Base-by-base conservation (phyloP, 768 basidiomycete species). In the Punctularia strigosozonata region DNA sequence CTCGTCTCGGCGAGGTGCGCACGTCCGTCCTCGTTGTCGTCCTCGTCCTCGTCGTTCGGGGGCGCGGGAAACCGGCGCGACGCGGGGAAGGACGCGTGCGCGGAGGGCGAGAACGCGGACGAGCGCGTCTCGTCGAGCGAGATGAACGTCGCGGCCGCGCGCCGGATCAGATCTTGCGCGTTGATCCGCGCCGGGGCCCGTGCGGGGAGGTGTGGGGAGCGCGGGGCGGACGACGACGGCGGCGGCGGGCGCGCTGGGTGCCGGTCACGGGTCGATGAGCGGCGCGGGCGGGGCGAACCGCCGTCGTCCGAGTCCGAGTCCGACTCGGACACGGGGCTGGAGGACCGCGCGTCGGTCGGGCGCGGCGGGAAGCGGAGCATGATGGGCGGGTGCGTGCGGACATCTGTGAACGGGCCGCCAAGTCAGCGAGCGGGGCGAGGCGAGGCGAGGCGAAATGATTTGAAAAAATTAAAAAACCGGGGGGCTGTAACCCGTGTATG, bases 381-480 rank as follows among this genome's bases (percentile, higher is more conserved):
- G 14, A 82, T 55, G 1, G 80, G 78, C 5, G 73, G 74, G 43
- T 79, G 79, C 1, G 75, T 76, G 4, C 77, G 71, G 18, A 80
- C 69, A 56, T 79, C 82, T 80, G 44, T 15, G 33, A 26, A 19
- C n/a, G n/a, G n/a, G n/a, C n/a, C n/a, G n/a, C n/a, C n/a, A n/a
- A n/a, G n/a, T n/a, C n/a, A n/a, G n/a, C n/a, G n/a, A n/a, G n/a
- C n/a, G n/a, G n/a, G n/a, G n/a, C n/a, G n/a, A n/a, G n/a, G n/a
- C n/a, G n/a, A n/a, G n/a, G n/a, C n/a, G n/a, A n/a, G n/a, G n/a
- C n/a, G n/a, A n/a, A n/a, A n/a, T n/a, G n/a, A n/a, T n/a, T n/a
- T n/a, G n/a, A 8, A 8, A 8, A 19, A 19, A 19, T 19, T 19
- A 34, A 19, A 37, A 12, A 7, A 40, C 35, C 30, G 44, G 19